Evolutionary conservation across 192 early-diverging fungal genomes (phyloP).

Genomic region (Podila epicladia): DNA sequence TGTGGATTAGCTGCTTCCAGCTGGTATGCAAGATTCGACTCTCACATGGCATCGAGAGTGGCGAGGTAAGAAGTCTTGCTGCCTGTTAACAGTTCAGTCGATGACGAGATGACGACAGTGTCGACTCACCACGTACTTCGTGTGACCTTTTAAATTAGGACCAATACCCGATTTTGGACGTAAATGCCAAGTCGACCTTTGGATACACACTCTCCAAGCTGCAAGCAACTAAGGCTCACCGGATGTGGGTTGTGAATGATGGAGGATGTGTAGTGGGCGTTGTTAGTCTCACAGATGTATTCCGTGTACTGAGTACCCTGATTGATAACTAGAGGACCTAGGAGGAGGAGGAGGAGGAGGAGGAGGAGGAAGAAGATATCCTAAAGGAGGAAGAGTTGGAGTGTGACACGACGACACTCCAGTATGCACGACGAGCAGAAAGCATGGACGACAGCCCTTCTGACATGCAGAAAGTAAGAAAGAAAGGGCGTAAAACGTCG

Average conservation of each 20-base stretch:
- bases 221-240: conserved; percentile 82
- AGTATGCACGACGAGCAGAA: too few species aligned
- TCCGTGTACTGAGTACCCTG: conserved; percentile 62
- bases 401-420: too few species aligned
- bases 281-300: conserved; percentile 83
- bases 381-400: not conserved
- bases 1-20: conserved; percentile 49
- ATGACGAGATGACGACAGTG: not conserved
- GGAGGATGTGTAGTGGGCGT: conserved; percentile 68
- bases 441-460: too few species aligned
- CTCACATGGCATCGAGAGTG: conserved; percentile 36
- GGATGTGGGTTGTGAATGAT: conserved; percentile 80
- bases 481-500: too few species aligned
- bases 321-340: conserved; percentile 14
- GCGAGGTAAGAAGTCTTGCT: conserved; percentile 15
- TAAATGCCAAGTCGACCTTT: conserved; percentile 74
- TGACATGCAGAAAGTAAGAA: too few species aligned
- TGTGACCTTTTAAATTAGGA: conserved; percentile 48
- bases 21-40: conserved; percentile 43
- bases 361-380: not conserved
- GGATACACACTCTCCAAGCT: conserved; percentile 79
- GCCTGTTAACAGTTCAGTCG: not conserved
- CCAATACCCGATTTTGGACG: conserved; percentile 79
- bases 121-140: conserved; percentile 7
- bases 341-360: not conserved